A percentile compares a stretch with the other conserved stretches of the same genome.
Conservation (phyloP, 2,329 filamentous ascomycete species). For the Colletotrichum paranaense region DNA sequence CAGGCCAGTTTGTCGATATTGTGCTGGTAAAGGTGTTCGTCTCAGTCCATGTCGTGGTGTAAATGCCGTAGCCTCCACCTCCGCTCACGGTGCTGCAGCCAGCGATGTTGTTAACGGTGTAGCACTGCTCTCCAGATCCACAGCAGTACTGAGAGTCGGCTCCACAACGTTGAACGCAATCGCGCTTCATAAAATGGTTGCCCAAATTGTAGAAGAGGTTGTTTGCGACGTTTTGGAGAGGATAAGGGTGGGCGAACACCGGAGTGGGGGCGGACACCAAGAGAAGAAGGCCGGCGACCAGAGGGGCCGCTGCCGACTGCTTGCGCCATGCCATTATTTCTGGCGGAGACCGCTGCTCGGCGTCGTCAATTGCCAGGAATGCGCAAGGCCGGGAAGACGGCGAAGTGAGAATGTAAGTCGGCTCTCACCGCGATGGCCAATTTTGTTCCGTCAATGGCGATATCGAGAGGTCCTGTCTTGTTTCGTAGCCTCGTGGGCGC, state of each 20-base stretch:
- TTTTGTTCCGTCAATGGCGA: not conserved
- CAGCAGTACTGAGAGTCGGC: constrained; percentile 68
- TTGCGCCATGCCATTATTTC: constrained; percentile 24
- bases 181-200: constrained; percentile 61
- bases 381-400: constrained; percentile 17
- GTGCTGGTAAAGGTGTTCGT: constrained; percentile 71
- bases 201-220: constrained; percentile 61
- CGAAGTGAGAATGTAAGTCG: not conserved
- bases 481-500: constrained; percentile 8
- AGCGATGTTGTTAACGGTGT: constrained; percentile 61
- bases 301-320: constrained; percentile 19
- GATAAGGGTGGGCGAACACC: constrained; percentile 58
- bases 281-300: constrained; percentile 48
- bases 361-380: constrained; percentile 46
- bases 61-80: constrained; percentile 48
- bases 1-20: constrained; percentile 59
- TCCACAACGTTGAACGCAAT: constrained; percentile 66
- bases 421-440: not conserved
- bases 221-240: constrained; percentile 45
- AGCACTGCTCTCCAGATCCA: constrained; percentile 59
- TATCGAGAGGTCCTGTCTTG: not conserved
- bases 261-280: constrained; percentile 48
- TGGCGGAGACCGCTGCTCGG: constrained; percentile 37
- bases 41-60: constrained; percentile 71
- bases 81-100: constrained; percentile 56